Evolutionary conservation across 1,284 basidiomycete species (phyloP), one percentile per base, ranked within the genome.

Genomic region (Pseudozyma sp.): DNA sequence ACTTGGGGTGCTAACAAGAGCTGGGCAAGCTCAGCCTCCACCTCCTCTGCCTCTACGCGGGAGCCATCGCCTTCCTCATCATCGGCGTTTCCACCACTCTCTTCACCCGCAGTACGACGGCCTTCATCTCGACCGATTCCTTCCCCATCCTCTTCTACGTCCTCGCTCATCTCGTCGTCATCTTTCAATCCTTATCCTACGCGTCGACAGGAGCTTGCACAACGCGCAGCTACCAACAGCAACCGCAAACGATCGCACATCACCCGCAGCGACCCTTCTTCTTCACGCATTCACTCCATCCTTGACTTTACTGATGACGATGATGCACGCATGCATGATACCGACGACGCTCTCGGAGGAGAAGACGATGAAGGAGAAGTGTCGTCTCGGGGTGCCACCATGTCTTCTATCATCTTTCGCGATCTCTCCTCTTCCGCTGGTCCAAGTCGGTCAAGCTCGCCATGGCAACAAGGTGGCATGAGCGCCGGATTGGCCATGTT

Each of bases 171-270:
- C 42, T 70, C 68, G 0, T 45, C 58, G 14, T 38, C 65, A 1
- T 61, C 64, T 6, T 76, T 76, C 69, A 76, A 76, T 19, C 73
- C 73, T 2, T 76, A 76, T 31, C 73, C 73, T 4, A 71, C 73
- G 0, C 68, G 73, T 19, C 54, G 55, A 9, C 73, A 76, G 55
- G 73, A 76, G 47, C 57, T 76, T 1, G 73, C 69, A 2, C 50
- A 64, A n/a, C 63, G 73, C 5, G 64, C 73, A 34, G 58, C 64
- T 12, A 65, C 55, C 54, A 53, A 70, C 36, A 54, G 60, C 58
- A 35, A 56, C 1, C 60, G 68, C 47, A 62, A 65, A 31, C 56
- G 60, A 36, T 64, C 72, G 13, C 68, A 75, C 39, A 62, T 70
- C 45, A 63, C 63, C 34, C 72, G 68, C 49, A 53, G 49, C 58